A percentile compares a stretch with the other conserved stretches of the same genome.
phyloP scores from a whole-genome alignment of 805 yeast species.

The Candida pini region DNA sequence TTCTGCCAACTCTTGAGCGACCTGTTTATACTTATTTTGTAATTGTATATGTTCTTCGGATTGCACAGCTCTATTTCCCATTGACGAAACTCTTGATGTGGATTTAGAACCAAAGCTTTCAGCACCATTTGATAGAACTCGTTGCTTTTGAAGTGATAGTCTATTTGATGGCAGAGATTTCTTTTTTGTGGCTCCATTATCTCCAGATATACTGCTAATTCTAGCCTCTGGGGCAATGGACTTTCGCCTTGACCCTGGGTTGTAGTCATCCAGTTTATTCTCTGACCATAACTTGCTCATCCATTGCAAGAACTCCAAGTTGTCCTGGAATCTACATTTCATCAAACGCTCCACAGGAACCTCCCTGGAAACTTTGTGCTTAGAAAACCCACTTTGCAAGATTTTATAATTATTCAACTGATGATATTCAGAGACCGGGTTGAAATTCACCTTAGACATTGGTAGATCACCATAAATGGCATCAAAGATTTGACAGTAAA shows the following conservation, averaged over 20 bases:
- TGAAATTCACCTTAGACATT: conserved; percentile 68
- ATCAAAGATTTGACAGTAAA: conserved; percentile 88
- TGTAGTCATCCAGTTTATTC: conserved; percentile 66
- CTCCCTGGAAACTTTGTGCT: conserved; percentile 62
- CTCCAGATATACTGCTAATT: conserved; percentile 14
- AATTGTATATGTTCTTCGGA: conserved; percentile 1
- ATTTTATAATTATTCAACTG: conserved; percentile 76
- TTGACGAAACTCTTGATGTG: conserved; percentile 8
- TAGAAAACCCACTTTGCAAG: conserved; percentile 72
- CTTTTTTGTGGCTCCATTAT: conserved; percentile 14
- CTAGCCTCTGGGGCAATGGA: conserved; percentile 6
- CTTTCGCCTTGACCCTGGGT: conserved; percentile 57
- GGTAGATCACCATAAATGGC: conserved; percentile 80
- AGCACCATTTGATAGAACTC: conserved; percentile 5
- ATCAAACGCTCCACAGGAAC: conserved; percentile 78
- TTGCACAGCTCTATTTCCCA: not conserved
- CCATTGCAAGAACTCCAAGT: conserved; percentile 93
- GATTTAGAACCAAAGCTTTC: too few relatives aligned
- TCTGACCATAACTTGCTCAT: conserved; percentile 78
- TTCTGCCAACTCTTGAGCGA: conserved; percentile 52
- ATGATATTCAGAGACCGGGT: conserved; percentile 69
- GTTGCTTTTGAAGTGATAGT: conserved; percentile 7
- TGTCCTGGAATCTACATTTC: conserved; percentile 89
- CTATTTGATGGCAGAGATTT: conserved; percentile 12
- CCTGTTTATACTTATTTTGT: conserved; percentile 43